Conservation (phyloP, 768 basidiomycete species). For the Flagelloscypha sp. region DNA sequence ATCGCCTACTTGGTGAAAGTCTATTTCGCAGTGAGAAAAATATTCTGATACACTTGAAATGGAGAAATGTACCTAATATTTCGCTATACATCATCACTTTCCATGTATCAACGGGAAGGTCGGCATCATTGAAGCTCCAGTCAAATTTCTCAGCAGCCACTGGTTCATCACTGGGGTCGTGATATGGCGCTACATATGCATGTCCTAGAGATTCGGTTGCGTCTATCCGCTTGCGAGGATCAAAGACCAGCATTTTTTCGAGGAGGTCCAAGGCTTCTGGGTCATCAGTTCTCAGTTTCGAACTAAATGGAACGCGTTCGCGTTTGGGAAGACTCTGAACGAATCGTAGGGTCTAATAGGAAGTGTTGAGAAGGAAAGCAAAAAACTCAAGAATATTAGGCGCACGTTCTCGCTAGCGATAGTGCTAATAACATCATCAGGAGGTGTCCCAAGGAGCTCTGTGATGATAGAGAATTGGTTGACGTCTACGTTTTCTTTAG, state of each 20-base stretch:
- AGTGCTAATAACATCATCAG: slow-evolving; percentile 98
- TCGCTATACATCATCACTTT: slow-evolving; percentile 99
- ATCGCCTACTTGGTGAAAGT: slow-evolving; percentile 76
- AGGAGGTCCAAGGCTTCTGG: slow-evolving; percentile 89
- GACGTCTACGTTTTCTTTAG: too few species aligned
- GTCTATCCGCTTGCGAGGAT: slow-evolving; percentile 94
- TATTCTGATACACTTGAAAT: neutral
- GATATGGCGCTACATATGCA: slow-evolving; percentile 94
- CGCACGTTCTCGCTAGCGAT: slow-evolving; percentile 95
- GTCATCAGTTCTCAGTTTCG: slow-evolving; percentile 86
- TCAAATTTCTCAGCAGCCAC: slow-evolving; percentile 91
- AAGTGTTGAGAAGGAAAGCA: slow-evolving; percentile 2
- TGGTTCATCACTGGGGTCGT: slow-evolving; percentile 97
- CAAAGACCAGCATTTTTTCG: slow-evolving; percentile 98
- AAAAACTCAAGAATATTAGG: slow-evolving; percentile 2
- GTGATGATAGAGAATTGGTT: slow-evolving; percentile 99
- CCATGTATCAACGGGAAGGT: slow-evolving; percentile 97
- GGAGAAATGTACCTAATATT: slow-evolving; percentile 66
- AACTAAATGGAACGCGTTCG: slow-evolving; percentile 88
- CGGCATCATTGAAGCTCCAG: slow-evolving; percentile 99
- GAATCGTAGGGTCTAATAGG: slow-evolving; percentile 82
- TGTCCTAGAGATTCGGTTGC: slow-evolving; percentile 86
- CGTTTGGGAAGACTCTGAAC: slow-evolving; percentile 98
- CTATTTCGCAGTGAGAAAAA: slow-evolving; percentile 26
- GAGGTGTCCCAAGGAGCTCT: slow-evolving; percentile 94